Conservation (phyloP, 2,329 filamentous ascomycete genomes). For the Sporothrix euskadiensis region DNA sequence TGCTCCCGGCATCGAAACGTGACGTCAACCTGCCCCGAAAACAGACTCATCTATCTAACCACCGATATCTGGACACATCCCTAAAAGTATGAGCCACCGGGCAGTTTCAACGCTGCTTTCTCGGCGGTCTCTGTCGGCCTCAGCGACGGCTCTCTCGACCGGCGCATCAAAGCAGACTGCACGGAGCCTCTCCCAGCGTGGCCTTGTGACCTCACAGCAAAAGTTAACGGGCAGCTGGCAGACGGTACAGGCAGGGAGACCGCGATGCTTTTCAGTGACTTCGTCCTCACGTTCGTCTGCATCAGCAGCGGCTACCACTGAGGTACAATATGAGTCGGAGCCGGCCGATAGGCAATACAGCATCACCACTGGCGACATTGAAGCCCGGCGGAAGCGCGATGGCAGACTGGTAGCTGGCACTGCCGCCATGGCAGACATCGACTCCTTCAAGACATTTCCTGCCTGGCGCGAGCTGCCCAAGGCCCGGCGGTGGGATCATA, state of each 20-base stretch:
- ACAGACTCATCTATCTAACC: not conserved
- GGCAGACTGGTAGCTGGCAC: slow-evolving; percentile 72
- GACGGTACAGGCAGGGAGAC: not conserved
- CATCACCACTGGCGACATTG: slow-evolving; percentile 66
- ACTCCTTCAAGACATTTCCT: slow-evolving; percentile 73
- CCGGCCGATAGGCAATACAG: slow-evolving; percentile 25
- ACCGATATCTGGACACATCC: not conserved
- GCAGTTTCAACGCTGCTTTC: not conserved
- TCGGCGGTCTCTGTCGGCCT: not conserved
- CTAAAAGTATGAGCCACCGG: slow-evolving; percentile 18
- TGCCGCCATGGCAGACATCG: slow-evolving; percentile 74
- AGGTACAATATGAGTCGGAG: not conserved
- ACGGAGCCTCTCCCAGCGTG: not conserved
- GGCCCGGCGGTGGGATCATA: slow-evolving; percentile 77
- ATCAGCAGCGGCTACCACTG: not conserved
- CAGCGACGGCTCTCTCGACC: not conserved
- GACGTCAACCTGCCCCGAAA: not conserved
- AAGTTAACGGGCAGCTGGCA: not conserved
- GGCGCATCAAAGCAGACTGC: not conserved
- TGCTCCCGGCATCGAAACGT: not conserved
- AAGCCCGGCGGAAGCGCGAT: slow-evolving; percentile 67
- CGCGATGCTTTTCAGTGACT: not conserved
- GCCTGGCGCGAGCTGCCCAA: slow-evolving; percentile 62
- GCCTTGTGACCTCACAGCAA: not conserved
- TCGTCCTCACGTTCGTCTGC: slow-evolving; percentile 25